phyloP scores from a whole-genome alignment of 306 rosid species.

The Spatholobus suberectus region DNA sequence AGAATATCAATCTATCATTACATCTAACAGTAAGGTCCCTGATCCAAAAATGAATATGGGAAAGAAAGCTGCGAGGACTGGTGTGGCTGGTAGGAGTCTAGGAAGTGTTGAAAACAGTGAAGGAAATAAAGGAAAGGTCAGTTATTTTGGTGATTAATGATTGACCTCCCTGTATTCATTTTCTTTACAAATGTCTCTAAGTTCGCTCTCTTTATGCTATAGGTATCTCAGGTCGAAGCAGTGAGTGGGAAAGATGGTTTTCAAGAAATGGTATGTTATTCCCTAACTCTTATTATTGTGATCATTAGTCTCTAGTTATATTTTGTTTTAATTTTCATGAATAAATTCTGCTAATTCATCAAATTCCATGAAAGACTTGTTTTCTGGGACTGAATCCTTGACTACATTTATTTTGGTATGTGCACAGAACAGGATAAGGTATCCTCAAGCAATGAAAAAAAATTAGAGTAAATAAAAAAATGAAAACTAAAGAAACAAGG shows the following conservation, averaged over 20 bases:
- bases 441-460: constrained; percentile 18
- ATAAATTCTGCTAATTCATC: constrained; percentile 22
- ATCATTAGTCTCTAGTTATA: background rate
- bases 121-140: constrained; percentile 57
- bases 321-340: background rate
- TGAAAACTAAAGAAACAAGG: constrained; percentile 4
- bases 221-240: constrained; percentile 56
- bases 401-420: constrained; percentile 1
- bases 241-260: constrained; percentile 49
- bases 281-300: constrained; percentile 7
- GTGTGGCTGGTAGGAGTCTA: constrained; percentile 43
- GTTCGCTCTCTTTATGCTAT: constrained; percentile 35
- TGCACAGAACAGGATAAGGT: constrained; percentile 2
- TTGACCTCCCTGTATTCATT: constrained; percentile 18
- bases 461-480: background rate
- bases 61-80: constrained; percentile 48
- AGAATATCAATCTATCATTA: constrained; percentile 42
- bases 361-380: constrained; percentile 15
- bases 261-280: constrained; percentile 58
- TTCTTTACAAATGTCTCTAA: background rate
- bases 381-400: constrained; percentile 3
- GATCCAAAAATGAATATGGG: constrained; percentile 44
- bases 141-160: constrained; percentile 32
- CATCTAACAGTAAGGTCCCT: constrained; percentile 37
- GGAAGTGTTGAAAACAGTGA: constrained; percentile 41